Base-by-base conservation (phyloP, 768 basidiomycete genomes). In the Dacryopinax primogenitus region DNA sequence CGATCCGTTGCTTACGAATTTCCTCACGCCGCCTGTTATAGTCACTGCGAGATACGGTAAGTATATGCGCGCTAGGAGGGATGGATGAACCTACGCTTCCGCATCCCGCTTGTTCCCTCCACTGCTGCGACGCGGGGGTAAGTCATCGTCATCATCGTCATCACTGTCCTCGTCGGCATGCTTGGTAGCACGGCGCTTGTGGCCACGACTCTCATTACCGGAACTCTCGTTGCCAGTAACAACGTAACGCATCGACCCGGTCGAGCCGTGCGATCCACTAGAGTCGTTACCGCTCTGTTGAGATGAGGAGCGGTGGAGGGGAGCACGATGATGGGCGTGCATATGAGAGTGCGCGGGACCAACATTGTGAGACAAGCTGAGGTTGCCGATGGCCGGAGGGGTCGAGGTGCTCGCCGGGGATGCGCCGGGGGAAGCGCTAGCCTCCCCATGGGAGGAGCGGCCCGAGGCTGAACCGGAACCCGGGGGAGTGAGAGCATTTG, bases 1-100 rank as follows among this genome's bases (percentile, higher is more conserved):
- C 90, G 78, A 92, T 92, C 77, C 90, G 88, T 79, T 92, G 90
- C 73, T 85, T 85, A 74, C 90, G 88, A 71, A 92, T 89, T 65
- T 89, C 88, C 80, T 92, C 90, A 73, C 90, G 88, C 76, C 90
- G 89, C 65, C 68, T 65, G 47, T 64, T 66, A 47, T 67, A 67
- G 39, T 58, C 67, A 61, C 67, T 67, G 66, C 16, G 18, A 18
- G 41, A 44, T 44, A 63, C 28, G 62, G 26, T 58, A 58, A 4
- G 26, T 11, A 58, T 58, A 30, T 15, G 26, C 21, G 21, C 13
- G 45, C 6, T 6, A 30, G 9, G 23, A 30, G 13, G 51, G 37
- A 39, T 11, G 37, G 37, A 39, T 11, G n/a, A n/a, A 58, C 51
- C 26, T 58, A 58, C 51, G 51, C 51, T 30, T 58, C 51, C 2